These are phyloP conservation scores for Alternaria sp. DNA, from an alignment of 2,329 filamentous ascomycete species.

Conservation along the genomic window DNA sequence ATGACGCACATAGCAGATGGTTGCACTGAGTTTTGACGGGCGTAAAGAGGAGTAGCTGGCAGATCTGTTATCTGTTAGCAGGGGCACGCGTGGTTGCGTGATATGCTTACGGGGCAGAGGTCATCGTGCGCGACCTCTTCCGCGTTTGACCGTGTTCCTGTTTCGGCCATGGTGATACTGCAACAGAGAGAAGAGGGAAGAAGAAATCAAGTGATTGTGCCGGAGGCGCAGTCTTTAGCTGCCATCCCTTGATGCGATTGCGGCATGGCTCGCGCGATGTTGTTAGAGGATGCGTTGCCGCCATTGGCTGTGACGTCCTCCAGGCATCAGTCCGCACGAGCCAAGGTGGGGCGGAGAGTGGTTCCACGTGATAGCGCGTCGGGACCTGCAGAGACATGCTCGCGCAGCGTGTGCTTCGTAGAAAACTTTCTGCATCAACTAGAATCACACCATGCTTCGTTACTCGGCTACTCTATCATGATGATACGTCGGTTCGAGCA, in stretches of 20 bases:
- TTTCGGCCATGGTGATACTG: conserved; percentile 7
- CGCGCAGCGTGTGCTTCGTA: neutral
- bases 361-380: conserved; percentile 12
- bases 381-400: neutral
- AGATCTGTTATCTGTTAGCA: conserved; percentile 42
- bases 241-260: neutral
- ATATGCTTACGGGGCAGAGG: conserved; percentile 48
- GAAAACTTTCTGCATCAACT: neutral
- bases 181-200: neutral
- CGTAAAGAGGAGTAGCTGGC: conserved; percentile 54
- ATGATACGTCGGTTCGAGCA: too few relatives aligned
- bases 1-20: conserved; percentile 56
- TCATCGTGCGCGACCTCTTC: conserved; percentile 52
- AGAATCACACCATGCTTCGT: conserved; percentile 8
- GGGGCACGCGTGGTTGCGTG: neutral
- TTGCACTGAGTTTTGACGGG: conserved; percentile 56
- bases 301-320: conserved; percentile 9
- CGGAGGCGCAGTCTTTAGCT: neutral
- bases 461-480: too few relatives aligned
- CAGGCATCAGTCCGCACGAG: conserved; percentile 17
- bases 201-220: neutral
- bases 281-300: neutral
- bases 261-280: neutral
- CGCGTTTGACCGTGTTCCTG: conserved; percentile 1
- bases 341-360: neutral